Base-by-base conservation (phyloP, 2,329 filamentous ascomycete species). In the Diaporthe amygdali region DNA sequence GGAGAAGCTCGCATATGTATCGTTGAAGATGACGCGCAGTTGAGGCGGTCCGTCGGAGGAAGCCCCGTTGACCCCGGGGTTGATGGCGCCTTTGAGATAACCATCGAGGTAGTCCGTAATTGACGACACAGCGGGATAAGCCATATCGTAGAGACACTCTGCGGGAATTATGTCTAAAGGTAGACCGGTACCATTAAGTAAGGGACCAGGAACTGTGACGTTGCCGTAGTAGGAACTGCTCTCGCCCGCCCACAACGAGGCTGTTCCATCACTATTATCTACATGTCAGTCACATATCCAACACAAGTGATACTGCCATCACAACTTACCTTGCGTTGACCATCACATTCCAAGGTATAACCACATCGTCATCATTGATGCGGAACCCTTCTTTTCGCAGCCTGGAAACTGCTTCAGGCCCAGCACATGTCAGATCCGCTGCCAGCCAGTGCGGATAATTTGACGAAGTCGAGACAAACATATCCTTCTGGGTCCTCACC, bases 261-360 rank as follows among this genome's bases (percentile, higher is more conserved):
- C 55, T 12, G 55, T 61, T 9, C 55, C 55, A 5, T 44, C 39
- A n/a, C 55, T 61, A 10, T 32, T 17, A 46, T n/a, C 7, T 37
- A 22, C 22, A n/a, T 30, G 25, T 61, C 39, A 61, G 55, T 44
- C 22, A 44, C n/a, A 46, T n/a, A 2, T 44, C 4, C 5, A n/a
- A n/a, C 37, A 10, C 14, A 22, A 10, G 4, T 8, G 39, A 5
- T 7, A 59, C 3, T 10, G 1, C 0, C 30, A 3, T 8, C 51
- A 5, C 5, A 7, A 44, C 25, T 61, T 61, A 61, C 55, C 1
- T 61, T 46, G 17, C 14, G 25, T 61, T 61, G 25, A 44, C n/a
- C 55, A 61, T 61, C 37, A 61, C 55, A 12, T 30, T 46, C 55
- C 55, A 61, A 7, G 55, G 55, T 61, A 61, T 61, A 14, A 61